Conservation (phyloP, 495 filamentous ascomycete genomes). For the Geopyxis carbonaria region DNA sequence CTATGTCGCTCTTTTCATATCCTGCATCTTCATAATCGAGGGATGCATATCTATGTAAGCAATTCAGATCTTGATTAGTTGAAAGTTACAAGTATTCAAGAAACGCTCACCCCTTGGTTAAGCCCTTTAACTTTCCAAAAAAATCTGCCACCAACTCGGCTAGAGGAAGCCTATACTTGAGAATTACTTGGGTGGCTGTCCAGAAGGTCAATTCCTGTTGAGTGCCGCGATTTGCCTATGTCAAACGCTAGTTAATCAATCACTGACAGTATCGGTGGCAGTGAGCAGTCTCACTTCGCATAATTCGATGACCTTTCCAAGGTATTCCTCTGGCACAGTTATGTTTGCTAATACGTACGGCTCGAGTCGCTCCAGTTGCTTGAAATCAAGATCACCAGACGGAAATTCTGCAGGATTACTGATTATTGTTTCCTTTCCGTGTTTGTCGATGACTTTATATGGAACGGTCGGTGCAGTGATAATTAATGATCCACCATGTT, state of each 20-base stretch:
- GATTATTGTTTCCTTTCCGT: constrained; percentile 57
- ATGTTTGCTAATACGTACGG: constrained; percentile 76
- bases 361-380: constrained; percentile 50
- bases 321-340: constrained; percentile 81
- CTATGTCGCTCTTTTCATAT: constrained; percentile 60
- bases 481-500: constrained; percentile 88
- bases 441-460: constrained; percentile 61
- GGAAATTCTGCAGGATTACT: constrained; percentile 79
- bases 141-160: constrained; percentile 87
- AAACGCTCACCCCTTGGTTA: constrained; percentile 50
- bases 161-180: constrained; percentile 80
- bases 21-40: constrained; percentile 58
- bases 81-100: constrained; percentile 17
- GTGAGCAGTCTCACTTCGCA: constrained; percentile 40
- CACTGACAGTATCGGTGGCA: background rate
- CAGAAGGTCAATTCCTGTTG: constrained; percentile 82
- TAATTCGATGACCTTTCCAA: constrained; percentile 86
- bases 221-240: constrained; percentile 58
- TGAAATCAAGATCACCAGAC: constrained; percentile 42
- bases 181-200: constrained; percentile 82
- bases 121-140: constrained; percentile 89
- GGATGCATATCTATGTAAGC: constrained; percentile 51
- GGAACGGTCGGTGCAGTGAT: constrained; percentile 93
- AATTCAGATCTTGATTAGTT: constrained; percentile 28
- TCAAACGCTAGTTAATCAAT: background rate